Percentiles rank a stretch among this genome's conserved stretches.
Conservation (phyloP, 2,329 filamentous ascomycete species). For the Aureobasidium uvarum region DNA sequence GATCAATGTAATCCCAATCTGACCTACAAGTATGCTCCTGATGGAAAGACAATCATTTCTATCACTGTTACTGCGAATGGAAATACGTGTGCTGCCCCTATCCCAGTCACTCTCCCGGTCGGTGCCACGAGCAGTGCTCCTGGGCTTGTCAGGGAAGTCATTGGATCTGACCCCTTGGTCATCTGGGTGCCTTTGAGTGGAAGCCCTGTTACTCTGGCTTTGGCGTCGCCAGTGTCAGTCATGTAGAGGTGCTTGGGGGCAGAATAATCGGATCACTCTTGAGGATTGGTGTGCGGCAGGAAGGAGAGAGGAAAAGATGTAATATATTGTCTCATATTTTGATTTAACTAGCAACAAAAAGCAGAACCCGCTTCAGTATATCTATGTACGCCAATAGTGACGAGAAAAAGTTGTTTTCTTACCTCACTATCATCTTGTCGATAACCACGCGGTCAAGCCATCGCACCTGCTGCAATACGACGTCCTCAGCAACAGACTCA, state of each 20-base stretch:
- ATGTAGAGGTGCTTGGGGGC: neutral
- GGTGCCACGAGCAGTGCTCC: conserved; percentile 45
- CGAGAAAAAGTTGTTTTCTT: no score
- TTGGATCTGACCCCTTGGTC: conserved; percentile 49
- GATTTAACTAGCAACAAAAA: neutral
- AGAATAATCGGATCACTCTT: neutral
- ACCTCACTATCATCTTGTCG: neutral
- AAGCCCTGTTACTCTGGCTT: conserved; percentile 38
- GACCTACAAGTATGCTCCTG: conserved; percentile 46
- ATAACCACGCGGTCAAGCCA: neutral
- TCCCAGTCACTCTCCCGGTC: conserved; percentile 56
- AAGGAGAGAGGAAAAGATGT: neutral
- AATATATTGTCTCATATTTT: neutral
- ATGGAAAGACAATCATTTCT: conserved; percentile 49
- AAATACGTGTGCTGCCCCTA: conserved; percentile 52
- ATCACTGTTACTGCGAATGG: conserved; percentile 51
- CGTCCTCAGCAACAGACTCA: neutral
- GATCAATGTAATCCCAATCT: conserved; percentile 53
- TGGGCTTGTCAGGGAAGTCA: conserved; percentile 47
- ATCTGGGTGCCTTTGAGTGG: conserved; percentile 44
- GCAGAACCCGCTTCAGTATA: neutral
- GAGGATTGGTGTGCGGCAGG: neutral
- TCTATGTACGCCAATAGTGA: no score
- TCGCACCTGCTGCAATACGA: neutral
- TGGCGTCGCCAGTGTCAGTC: conserved; percentile 31